A percentile compares a stretch with the other conserved stretches of the same genome.
Conservation (phyloP, 169 alveolate genomes). For the Plasmodium malariae region DNA sequence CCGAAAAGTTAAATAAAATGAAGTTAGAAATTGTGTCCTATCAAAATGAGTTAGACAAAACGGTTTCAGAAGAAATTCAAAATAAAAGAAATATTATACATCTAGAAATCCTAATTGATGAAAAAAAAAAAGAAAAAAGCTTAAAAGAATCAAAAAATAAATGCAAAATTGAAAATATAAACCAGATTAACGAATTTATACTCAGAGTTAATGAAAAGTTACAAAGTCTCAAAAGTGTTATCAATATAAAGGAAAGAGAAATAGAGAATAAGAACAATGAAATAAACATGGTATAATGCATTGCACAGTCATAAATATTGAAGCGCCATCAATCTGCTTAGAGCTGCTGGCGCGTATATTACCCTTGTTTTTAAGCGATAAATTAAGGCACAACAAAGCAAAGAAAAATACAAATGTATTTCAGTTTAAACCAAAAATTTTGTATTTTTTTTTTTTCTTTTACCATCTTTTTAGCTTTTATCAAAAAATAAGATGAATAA, state of each 20-base stretch:
- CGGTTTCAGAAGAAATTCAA: conserved; percentile 68
- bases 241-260: conserved; percentile 44
- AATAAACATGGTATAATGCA: conserved; percentile 42
- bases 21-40: conserved; percentile 62
- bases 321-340: neutral
- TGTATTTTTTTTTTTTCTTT: neutral
- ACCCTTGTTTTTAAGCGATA: neutral
- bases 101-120: conserved; percentile 62
- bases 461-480: conserved; percentile 36
- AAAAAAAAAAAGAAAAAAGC: conserved; percentile 65
- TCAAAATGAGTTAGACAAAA: conserved; percentile 54
- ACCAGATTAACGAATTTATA: conserved; percentile 72
- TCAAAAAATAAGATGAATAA: conserved; percentile 38
- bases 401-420: neutral
- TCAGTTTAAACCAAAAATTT: neutral
- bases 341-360: neutral
- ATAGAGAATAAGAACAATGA: conserved; percentile 65
- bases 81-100: conserved; percentile 66
- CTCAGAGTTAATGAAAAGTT: conserved; percentile 51
- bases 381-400: neutral
- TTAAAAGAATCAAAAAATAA: conserved; percentile 65
- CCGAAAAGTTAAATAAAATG: conserved; percentile 66
- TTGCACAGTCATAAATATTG: neutral
- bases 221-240: conserved; percentile 38
- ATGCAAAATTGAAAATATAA: conserved; percentile 59